Conservation (phyloP, 352 stramenopile species). For the Heterotrichella gracilis region DNA sequence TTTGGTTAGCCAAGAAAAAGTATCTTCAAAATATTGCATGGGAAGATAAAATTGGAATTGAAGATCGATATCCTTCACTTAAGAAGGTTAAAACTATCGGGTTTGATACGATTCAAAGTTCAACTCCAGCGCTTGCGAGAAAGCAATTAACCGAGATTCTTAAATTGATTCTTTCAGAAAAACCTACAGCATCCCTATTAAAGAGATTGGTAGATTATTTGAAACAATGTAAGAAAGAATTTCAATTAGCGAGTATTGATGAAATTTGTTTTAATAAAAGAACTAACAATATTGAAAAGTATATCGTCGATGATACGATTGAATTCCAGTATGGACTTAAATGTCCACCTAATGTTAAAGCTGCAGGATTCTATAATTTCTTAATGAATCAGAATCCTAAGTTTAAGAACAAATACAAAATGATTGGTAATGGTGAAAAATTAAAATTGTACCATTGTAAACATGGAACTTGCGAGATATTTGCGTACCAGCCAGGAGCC, state of each 20-base stretch:
- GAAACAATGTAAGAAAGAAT: conserved; percentile 7
- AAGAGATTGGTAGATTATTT: neutral
- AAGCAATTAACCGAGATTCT: neutral
- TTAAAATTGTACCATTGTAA: neutral
- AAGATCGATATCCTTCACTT: no score
- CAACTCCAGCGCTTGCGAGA: neutral
- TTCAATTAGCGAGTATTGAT: neutral
- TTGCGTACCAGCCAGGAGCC: neutral
- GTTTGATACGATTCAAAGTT: neutral
- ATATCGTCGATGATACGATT: neutral
- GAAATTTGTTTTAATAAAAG: conserved; percentile 11
- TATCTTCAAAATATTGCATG: conserved; percentile 8
- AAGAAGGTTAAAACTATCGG: neutral
- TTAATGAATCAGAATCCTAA: neutral
- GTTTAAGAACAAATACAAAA: neutral
- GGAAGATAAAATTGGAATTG: conserved; percentile 1
- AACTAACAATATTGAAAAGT: conserved; percentile 6
- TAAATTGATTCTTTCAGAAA: neutral
- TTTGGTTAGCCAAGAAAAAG: neutral
- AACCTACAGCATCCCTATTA: neutral
- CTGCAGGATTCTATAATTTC: neutral
- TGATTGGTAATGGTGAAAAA: neutral
- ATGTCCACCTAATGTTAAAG: neutral
- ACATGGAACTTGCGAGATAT: neutral
- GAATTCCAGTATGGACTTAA: neutral